Base-by-base conservation (phyloP, 805 yeast genomes). In the Zygoascus tannicola region DNA sequence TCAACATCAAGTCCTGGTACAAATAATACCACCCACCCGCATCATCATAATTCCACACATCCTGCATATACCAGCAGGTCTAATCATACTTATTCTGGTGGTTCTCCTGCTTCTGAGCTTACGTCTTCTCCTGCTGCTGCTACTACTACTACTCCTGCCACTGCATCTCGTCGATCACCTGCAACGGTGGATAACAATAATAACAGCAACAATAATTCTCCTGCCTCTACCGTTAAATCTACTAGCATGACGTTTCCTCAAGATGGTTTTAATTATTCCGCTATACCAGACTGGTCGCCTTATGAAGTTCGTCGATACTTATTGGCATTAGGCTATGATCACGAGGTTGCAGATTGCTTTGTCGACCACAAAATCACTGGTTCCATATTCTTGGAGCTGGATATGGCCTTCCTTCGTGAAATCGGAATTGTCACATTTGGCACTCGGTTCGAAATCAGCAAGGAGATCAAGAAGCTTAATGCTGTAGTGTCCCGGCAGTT, bases 401-500 rank as follows among this genome's bases (percentile, higher is more conserved):
- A 90, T 56, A 70, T 90, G 49, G 74, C 85, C 1, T 84, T 84
- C 56, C 71, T 92, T 56, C 92, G 90, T 60, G 99, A 92, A 62
- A 68, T 92, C 46, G 98, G 88, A 45, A 90, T 92, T 42, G 72
- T 77, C 40, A 84, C 95, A 3, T 92, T 92, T 66, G 99, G 99
- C 22, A 88, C 96, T 0, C 74, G 99, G 50, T 92, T 87, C 63
- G 96, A 88, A 60, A 76, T 92, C 38, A 80, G 78, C 63, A 87
- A 86, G 58, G 95, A 85, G 59, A 90, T 92, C 54, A 94, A 85
- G 59, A 74, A 78, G 32, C 56, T 59, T 12, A 70, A 70, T 32
- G 45, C 52, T 19, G 34, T 51, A 10, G 54, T 41, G 4, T 12
- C 43, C 2, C 15, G 15, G 7, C 19, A n/a, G 35, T 8, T 8